A percentile compares a stretch with the other conserved stretches of the same genome.
Evolutionary conservation across 2,329 filamentous ascomycete species (phyloP).

Genomic region (Colletotrichum sp.): DNA sequence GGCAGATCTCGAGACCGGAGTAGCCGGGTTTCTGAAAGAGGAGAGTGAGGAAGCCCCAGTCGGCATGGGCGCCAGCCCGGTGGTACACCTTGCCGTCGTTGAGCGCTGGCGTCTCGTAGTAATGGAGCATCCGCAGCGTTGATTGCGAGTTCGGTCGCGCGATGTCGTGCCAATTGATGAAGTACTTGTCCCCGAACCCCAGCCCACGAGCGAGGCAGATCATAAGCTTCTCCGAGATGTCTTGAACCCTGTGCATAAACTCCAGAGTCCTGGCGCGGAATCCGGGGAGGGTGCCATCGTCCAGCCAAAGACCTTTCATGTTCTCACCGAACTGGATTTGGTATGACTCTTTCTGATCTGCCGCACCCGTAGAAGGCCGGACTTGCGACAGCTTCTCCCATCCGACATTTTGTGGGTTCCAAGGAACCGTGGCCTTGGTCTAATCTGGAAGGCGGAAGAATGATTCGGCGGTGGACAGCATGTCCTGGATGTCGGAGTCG

Average conservation of each 20-base stretch:
- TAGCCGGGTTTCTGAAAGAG: not conserved
- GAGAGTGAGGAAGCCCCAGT: not conserved
- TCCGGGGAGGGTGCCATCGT: not conserved
- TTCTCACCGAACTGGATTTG: not conserved
- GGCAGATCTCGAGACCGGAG: not conserved
- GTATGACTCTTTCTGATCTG: not conserved
- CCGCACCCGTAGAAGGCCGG: slow-evolving; percentile 50
- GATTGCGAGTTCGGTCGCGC: not conserved
- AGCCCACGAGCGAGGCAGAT: not conserved
- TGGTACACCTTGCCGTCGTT: not conserved
- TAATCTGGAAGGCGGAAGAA: slow-evolving; percentile 39
- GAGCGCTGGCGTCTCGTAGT: not conserved
- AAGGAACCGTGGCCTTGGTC: slow-evolving; percentile 58
- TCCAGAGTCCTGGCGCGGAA: not conserved
- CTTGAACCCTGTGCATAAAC: not conserved
- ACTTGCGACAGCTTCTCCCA: slow-evolving; percentile 66
- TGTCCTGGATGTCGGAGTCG: not conserved
- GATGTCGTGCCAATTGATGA: not conserved
- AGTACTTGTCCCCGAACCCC: not conserved
- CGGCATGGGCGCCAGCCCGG: not conserved
- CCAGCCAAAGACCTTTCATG: not conserved
- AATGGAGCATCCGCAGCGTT: not conserved
- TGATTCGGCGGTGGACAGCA: not conserved
- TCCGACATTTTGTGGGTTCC: slow-evolving; percentile 59
- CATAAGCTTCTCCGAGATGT: not conserved